Conservation (phyloP, 148 eudicot species). For the Spergularia marina region DNA sequence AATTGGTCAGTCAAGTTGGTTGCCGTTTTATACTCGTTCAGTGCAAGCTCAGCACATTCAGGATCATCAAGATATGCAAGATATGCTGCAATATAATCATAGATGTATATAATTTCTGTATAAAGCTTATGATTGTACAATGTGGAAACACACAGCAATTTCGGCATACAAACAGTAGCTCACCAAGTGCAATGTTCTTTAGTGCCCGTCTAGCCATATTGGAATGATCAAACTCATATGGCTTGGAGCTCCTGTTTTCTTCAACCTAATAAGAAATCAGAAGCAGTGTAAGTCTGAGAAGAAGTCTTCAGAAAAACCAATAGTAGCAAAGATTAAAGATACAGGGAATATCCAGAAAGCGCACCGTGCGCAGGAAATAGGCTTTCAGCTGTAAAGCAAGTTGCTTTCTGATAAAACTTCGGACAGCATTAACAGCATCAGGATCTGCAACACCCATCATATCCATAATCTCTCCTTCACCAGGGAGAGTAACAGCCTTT, state of each 20-base stretch:
- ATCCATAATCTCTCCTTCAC: conserved; percentile 96
- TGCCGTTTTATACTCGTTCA: conserved; percentile 78
- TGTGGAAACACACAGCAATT: neutral
- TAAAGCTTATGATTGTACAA: neutral
- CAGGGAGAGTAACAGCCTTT: conserved; percentile 85
- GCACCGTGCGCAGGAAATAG: conserved; percentile 62
- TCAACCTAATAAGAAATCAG: conserved; percentile 53
- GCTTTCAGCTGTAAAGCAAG: conserved; percentile 76
- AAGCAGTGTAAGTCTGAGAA: conserved; percentile 2
- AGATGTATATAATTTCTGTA: neutral
- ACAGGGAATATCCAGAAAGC: conserved; percentile 1
- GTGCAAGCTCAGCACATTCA: conserved; percentile 63
- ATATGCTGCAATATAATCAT: conserved; percentile 53
- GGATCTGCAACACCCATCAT: conserved; percentile 98
- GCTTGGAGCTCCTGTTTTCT: conserved; percentile 70
- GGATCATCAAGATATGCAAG: conserved; percentile 66
- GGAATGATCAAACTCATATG: conserved; percentile 63
- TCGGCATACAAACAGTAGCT: conserved; percentile 19
- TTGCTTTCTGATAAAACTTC: conserved; percentile 76
- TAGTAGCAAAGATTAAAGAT: neutral
- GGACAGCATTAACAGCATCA: conserved; percentile 93
- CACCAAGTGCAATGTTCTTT: conserved; percentile 78
- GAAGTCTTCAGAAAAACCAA: neutral
- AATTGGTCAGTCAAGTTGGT: conserved; percentile 95
- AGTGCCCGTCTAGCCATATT: conserved; percentile 87